A percentile compares a stretch with the other conserved stretches of the same genome.
Conservation (phyloP, 2,329 filamentous ascomycete genomes). For the Xylaria digitata region DNA sequence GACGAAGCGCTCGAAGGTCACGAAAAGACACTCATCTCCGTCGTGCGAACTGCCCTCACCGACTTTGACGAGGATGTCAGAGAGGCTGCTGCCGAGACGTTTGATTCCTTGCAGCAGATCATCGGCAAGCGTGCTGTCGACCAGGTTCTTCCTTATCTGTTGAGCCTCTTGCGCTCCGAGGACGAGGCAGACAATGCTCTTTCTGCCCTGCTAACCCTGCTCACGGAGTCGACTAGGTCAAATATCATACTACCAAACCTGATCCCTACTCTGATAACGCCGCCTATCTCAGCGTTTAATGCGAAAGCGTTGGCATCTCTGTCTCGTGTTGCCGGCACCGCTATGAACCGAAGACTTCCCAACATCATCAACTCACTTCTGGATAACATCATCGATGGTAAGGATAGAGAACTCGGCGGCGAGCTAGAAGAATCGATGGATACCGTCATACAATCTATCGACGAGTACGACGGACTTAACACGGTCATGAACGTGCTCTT, state of each 20-base stretch:
- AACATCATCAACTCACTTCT: conserved; percentile 93
- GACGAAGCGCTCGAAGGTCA: conserved; percentile 91
- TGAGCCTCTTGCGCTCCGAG: conserved; percentile 88
- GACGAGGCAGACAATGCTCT: conserved; percentile 91
- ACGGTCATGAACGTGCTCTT: conserved; percentile 95
- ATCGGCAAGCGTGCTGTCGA: conserved; percentile 95
- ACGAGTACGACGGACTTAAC: conserved; percentile 95
- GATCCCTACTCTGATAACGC: conserved; percentile 89
- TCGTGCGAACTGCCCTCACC: conserved; percentile 91
- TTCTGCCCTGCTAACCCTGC: conserved; percentile 88
- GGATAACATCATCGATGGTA: conserved; percentile 85
- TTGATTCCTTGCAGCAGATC: conserved; percentile 93
- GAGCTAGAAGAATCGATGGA: conserved; percentile 88
- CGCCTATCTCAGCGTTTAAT: conserved; percentile 94
- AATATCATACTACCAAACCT: conserved; percentile 98
- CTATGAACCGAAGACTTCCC: conserved; percentile 90
- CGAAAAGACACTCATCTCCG: conserved; percentile 93
- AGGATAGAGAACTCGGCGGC: conserved; percentile 76
- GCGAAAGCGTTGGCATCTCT: conserved; percentile 92
- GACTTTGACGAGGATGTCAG: conserved; percentile 90
- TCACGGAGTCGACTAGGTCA: conserved; percentile 91
- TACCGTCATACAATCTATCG: conserved; percentile 88
- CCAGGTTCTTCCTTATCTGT: conserved; percentile 91
- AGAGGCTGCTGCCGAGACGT: conserved; percentile 96
- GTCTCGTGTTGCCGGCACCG: conserved; percentile 87